Percentiles rank a stretch among this genome's conserved stretches.
Evolutionary conservation across 305 asterid species (phyloP).

Genomic region (Fraxinus sp.): DNA sequence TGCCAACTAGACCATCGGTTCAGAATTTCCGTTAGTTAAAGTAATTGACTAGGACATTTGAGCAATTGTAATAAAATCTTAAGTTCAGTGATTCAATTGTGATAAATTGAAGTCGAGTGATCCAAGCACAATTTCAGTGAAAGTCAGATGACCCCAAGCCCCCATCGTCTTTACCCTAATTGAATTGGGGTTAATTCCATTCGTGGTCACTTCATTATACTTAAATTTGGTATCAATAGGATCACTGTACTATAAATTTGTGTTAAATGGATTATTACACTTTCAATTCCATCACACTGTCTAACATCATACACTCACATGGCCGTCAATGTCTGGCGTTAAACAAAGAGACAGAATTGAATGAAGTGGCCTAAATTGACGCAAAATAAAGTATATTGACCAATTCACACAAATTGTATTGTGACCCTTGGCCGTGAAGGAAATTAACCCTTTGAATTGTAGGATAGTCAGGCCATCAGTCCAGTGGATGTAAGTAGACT

Average conservation of each 20-base stretch:
- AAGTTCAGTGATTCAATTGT: background rate
- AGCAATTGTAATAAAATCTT: background rate
- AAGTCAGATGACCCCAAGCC: background rate
- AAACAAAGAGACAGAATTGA: background rate
- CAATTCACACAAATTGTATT: background rate
- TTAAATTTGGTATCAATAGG: background rate
- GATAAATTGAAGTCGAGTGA: background rate
- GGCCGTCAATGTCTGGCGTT: background rate
- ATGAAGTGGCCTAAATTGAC: background rate
- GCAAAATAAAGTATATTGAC: background rate
- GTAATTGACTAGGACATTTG: background rate
- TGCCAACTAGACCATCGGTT: background rate
- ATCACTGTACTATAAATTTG: background rate
- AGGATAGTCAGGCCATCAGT: background rate
- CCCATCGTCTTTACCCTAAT: background rate
- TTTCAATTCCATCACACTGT: background rate
- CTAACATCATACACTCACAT: background rate
- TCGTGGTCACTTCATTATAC: background rate
- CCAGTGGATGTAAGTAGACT: background rate
- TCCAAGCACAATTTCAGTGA: background rate
- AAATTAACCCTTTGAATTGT: background rate
- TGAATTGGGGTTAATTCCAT: background rate
- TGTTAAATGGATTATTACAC: background rate
- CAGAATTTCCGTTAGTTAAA: background rate
- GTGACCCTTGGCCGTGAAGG: background rate